These are phyloP conservation scores for Huiozyma sinensis DNA, from an alignment of 805 yeast species.

Conservation along the genomic window DNA sequence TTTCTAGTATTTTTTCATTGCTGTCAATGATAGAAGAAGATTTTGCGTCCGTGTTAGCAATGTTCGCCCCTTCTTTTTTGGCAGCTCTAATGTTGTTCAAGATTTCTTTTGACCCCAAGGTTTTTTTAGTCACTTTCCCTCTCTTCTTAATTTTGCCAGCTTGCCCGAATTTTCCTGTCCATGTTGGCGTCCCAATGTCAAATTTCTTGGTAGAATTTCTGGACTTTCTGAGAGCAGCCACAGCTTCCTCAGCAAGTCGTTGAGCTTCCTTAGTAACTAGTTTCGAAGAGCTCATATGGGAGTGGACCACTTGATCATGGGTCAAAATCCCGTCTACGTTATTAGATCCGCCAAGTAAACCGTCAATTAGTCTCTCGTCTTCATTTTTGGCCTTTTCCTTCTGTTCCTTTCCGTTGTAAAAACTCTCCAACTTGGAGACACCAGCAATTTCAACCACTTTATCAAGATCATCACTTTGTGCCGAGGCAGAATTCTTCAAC, in stretches of 20 bases:
- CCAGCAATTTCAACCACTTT: conserved; percentile 58
- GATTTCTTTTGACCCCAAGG: conserved; percentile 16
- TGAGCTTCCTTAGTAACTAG: conserved; percentile 52
- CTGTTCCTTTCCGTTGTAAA: conserved; percentile 40
- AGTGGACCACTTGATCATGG: conserved; percentile 67
- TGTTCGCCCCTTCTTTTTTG: conserved; percentile 6
- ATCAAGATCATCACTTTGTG: conserved; percentile 54
- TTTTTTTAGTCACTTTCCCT: not conserved
- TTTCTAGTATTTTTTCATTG: conserved; percentile 5
- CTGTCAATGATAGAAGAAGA: not conserved
- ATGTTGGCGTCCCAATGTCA: conserved; percentile 76
- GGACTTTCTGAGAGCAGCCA: conserved; percentile 50
- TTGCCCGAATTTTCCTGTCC: conserved; percentile 87
- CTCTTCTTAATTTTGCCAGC: conserved; percentile 49
- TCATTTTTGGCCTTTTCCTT: conserved; percentile 32
- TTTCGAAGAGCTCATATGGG: conserved; percentile 25
- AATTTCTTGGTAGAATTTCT: conserved; percentile 29
- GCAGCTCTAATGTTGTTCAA: conserved; percentile 17
- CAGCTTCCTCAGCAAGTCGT: conserved; percentile 42
- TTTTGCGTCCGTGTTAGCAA: not conserved
- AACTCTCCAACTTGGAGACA: conserved; percentile 60
- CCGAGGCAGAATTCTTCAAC: conserved; percentile 25
- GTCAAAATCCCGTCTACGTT: conserved; percentile 57
- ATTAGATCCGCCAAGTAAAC: conserved; percentile 50
- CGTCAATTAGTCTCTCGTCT: conserved; percentile 62